Percentiles rank a stretch among this genome's conserved stretches.
These are phyloP conservation scores for Debaryomyces udenii DNA, from an alignment of 1,139 yeast species.

Conservation along the genomic window DNA sequence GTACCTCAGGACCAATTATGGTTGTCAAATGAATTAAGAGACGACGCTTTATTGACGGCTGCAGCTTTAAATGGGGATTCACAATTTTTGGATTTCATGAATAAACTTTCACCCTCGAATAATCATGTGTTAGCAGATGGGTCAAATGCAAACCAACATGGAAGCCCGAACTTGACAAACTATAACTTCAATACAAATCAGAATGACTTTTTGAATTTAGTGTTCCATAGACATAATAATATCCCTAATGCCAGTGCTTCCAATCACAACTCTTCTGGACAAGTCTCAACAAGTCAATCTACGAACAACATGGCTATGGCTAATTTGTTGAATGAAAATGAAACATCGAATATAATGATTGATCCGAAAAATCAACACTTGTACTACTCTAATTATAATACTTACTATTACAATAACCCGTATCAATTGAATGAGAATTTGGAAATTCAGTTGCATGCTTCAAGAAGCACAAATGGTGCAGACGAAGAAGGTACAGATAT, in stretches of 20 bases:
- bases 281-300: conserved; percentile 10
- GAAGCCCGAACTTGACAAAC: conserved; percentile 4
- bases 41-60: conserved; percentile 72
- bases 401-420: conserved; percentile 47
- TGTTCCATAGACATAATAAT: conserved; percentile 49
- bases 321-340: conserved; percentile 26
- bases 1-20: conserved; percentile 49
- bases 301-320: conserved; percentile 26
- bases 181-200: conserved; percentile 19
- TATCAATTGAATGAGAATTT: conserved; percentile 45
- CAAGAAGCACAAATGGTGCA: conserved; percentile 22
- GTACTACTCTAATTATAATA: conserved; percentile 45
- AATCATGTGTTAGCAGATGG: conserved; percentile 15
- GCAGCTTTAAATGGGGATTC: conserved; percentile 71
- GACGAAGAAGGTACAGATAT: conserved; percentile 39
- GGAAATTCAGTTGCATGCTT: conserved; percentile 50
- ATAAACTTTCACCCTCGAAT: conserved; percentile 28
- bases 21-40: conserved; percentile 70
- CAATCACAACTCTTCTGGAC: conserved; percentile 11
- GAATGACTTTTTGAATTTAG: conserved; percentile 52
- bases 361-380: conserved; percentile 43
- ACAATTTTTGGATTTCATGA: conserved; percentile 58
- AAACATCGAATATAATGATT: conserved; percentile 21
- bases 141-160: neutral
- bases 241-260: conserved; percentile 11